These are phyloP conservation scores for Iberis pinnata DNA, from an alignment of 345 rosid species.

Conservation along the genomic window DNA sequence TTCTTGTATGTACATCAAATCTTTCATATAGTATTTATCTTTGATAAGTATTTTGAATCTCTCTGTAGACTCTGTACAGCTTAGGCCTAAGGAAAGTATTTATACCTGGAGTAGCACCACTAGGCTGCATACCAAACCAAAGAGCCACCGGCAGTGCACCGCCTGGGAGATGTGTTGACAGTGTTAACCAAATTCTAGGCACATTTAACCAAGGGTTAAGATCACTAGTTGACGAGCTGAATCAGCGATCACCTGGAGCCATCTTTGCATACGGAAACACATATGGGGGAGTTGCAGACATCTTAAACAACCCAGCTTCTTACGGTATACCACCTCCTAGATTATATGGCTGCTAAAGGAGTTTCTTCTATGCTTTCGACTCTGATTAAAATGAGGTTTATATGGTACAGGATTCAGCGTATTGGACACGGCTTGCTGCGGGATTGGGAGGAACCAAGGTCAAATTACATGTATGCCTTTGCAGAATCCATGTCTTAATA, in stretches of 20 bases:
- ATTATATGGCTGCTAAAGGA: not conserved
- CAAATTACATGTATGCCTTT: slow-evolving; percentile 68
- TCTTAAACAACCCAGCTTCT: slow-evolving; percentile 50
- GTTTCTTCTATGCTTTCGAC: slow-evolving; percentile 3
- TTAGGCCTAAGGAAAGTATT: slow-evolving; percentile 65
- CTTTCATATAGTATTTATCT: not conserved
- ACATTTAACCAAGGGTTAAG: slow-evolving; percentile 63
- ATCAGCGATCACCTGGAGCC: slow-evolving; percentile 47
- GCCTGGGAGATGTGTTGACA: slow-evolving; percentile 53
- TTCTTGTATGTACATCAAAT: slow-evolving; percentile 35
- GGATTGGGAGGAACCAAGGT: slow-evolving; percentile 59
- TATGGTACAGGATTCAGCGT: slow-evolving; percentile 57
- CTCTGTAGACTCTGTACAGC: slow-evolving; percentile 50
- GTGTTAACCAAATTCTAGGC: slow-evolving; percentile 59
- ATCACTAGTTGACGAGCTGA: slow-evolving; percentile 58
- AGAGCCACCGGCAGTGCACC: slow-evolving; percentile 44
- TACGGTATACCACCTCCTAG: slow-evolving; percentile 42
- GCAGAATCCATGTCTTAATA: slow-evolving; percentile 47
- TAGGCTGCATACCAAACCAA: slow-evolving; percentile 85
- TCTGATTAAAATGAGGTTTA: slow-evolving; percentile 2
- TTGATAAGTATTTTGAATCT: slow-evolving; percentile 2
- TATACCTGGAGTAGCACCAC: slow-evolving; percentile 57
- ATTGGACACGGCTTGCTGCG: slow-evolving; percentile 70
- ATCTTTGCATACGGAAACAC: slow-evolving; percentile 51
- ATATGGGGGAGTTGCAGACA: slow-evolving; percentile 54